A percentile compares a stretch with the other conserved stretches of the same genome.
Evolutionary conservation across 1,284 basidiomycete genomes (phyloP).

Genomic region (Neonothopanus nambi): DNA sequence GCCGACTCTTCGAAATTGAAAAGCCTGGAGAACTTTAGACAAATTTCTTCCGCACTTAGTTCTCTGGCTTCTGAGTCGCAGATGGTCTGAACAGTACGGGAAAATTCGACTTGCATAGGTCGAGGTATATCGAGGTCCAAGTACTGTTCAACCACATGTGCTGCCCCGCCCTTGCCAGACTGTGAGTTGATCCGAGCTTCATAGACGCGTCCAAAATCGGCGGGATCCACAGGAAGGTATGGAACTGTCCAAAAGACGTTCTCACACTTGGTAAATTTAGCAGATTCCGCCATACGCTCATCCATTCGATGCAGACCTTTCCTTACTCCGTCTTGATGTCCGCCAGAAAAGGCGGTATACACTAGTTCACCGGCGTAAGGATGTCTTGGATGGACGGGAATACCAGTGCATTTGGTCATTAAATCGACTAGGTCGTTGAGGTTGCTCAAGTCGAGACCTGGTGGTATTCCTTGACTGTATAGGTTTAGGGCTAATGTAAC

Average conservation of each 20-base stretch:
- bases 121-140: constrained; percentile 83
- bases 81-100: constrained; percentile 84
- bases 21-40: too few species aligned
- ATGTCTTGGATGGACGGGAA: constrained; percentile 85
- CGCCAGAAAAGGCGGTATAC: constrained; percentile 91
- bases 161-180: constrained; percentile 85
- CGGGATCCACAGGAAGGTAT: constrained; percentile 88
- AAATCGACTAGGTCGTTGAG: constrained; percentile 81
- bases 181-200: constrained; percentile 93
- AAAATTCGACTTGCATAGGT: constrained; percentile 87
- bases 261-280: constrained; percentile 47
- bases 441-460: constrained; percentile 82
- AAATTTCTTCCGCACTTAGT: constrained; percentile 19
- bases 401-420: constrained; percentile 84
- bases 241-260: constrained; percentile 79
- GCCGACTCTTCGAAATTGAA: too few species aligned
- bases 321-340: constrained; percentile 93
- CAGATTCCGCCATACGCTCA: constrained; percentile 54
- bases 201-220: constrained; percentile 86
- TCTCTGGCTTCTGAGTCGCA: constrained; percentile 85
- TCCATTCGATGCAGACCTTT: constrained; percentile 65
- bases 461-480: constrained; percentile 85
- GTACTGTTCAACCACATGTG: constrained; percentile 84
- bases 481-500: constrained; percentile 88
- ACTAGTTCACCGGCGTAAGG: constrained; percentile 91